Base-by-base conservation (phyloP, 2,329 filamentous ascomycete species). In the Penicillium sp. region DNA sequence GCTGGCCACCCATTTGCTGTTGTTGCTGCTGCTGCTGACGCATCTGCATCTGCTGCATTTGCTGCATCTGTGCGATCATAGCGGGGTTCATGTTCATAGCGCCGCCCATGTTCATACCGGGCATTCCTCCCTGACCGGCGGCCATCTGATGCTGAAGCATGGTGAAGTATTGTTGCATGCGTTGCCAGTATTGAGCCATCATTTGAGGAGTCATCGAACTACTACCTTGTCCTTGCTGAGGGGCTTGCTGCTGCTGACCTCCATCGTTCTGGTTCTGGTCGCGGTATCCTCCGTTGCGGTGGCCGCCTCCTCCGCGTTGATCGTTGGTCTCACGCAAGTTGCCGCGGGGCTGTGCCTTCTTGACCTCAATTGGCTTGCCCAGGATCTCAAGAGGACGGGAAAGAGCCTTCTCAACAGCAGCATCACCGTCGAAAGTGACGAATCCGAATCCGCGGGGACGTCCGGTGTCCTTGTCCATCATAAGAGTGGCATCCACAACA, bases 391-490 rank as follows among this genome's bases (percentile, higher is more conserved):
- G 83, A 16, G 91, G 90, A 23, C 87, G 84, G 55, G 88, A 87
- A 43, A 99, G 85, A 59, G 92, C 96, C 34, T 90, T 89, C 63
- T 99, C 94, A 44, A 99, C 94, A 19, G 94, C 94, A 16, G 91
- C 87, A 70, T 99, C 94, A 65, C 88, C 95, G 76, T 99, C 94
- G 67, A 99, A 99, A 0, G 94, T 99, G 52, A 99, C 94, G 74
- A 99, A 99, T 15, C 94, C 94, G 70, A 99, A 99, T 2, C 94
- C 94, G 70, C 94, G 85, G 3, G 94, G 94, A 40, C 94, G 86
- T n/a, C 94, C 94, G 0, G 94, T 99, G 74, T 99, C 94, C 77
- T 99, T 99, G 75, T 99, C 94, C 87, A 99, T 99, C 94, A 99
- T 99, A 2, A 99, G 85, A 0, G 94, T 99, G 2, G 94, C 94